phyloP scores from a whole-genome alignment of 129 eudicot species.

The Pittosporum tobira region DNA sequence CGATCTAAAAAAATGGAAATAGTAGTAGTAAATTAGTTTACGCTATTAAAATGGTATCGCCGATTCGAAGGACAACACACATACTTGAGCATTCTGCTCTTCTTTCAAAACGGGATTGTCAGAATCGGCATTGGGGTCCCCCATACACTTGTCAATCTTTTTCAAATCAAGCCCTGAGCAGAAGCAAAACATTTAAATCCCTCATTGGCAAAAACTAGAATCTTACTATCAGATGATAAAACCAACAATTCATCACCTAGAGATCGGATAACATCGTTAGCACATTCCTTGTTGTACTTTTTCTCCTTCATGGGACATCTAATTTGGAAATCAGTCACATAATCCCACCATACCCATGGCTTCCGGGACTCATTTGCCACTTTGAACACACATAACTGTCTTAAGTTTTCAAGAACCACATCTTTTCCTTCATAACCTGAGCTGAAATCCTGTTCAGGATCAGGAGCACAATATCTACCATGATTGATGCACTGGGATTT shows the following conservation, averaged over 20 bases:
- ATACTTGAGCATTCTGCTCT: slow-evolving; percentile 27
- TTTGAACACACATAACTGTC: slow-evolving; percentile 25
- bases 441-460: slow-evolving; percentile 29
- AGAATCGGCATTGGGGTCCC: slow-evolving; percentile 24
- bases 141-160: slow-evolving; percentile 24
- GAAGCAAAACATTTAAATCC: background rate
- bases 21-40: slow-evolving; percentile 1
- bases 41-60: background rate
- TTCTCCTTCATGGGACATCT: slow-evolving; percentile 31
- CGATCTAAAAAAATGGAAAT: slow-evolving; percentile 48
- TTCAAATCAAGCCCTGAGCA: slow-evolving; percentile 23
- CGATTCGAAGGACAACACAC: background rate
- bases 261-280: slow-evolving; percentile 23
- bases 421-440: slow-evolving; percentile 29
- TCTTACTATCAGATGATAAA: background rate
- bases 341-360: slow-evolving; percentile 30
- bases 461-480: slow-evolving; percentile 28
- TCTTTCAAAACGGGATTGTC: slow-evolving; percentile 25
- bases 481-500: slow-evolving; percentile 23
- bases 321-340: slow-evolving; percentile 26
- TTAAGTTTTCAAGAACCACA: slow-evolving; percentile 26
- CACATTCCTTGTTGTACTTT: slow-evolving; percentile 30
- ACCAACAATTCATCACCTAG: slow-evolving; percentile 14
- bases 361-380: slow-evolving; percentile 21
- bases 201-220: background rate